Base-by-base conservation (phyloP, 2,329 filamentous ascomycete species). In the Diaporthe sp. region DNA sequence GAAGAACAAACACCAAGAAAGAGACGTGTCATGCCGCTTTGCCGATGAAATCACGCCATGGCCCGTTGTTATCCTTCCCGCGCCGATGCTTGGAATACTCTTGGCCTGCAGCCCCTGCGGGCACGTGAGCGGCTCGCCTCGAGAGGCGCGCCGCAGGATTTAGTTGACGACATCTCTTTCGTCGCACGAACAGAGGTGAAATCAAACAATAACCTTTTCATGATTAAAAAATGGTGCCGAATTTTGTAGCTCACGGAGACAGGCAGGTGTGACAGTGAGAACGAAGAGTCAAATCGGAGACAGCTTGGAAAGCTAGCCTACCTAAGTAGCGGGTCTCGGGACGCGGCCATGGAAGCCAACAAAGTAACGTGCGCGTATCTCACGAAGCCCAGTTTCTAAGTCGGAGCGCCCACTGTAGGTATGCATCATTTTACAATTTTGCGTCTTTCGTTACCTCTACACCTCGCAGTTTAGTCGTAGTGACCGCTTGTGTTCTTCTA, bases 81-180 rank as follows among this genome's bases (percentile, higher is more conserved):
- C 33, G 45, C 64, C 64, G 47, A 68, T 68, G 64, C 64, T 68
- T 68, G 64, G 64, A 68, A 35, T 4, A 28, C 12, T 68, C 64
- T 68, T 68, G 64, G 64, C 64, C 33, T 54, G 64, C 64, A 68
- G 64, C 45, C 33, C 45, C 47, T 68, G 22, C 22, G 33, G 30
- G 22, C 33, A 54, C 64, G 33, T 54, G 45, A 40, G 47, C 17
- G 33, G 15, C 47, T 22, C n/a, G 38, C 35, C 38, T 42, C 57
- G 13, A 19, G 4, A 60, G 33, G 33, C n/a, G 57, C 57, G 35
- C 64, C n/a, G 52, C 22, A 17, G 19, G 57, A 17, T 4, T 17
- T 35, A 25, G 30, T 38, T 25, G 33, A 52, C 61, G 61, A 67
- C 61, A 52, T 67, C 45, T 35, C 33, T n/a, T n/a, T n/a, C 42